These are phyloP conservation scores for Cytospora piceicola DNA, from an alignment of 2,329 filamentous ascomycete species.

Conservation along the genomic window DNA sequence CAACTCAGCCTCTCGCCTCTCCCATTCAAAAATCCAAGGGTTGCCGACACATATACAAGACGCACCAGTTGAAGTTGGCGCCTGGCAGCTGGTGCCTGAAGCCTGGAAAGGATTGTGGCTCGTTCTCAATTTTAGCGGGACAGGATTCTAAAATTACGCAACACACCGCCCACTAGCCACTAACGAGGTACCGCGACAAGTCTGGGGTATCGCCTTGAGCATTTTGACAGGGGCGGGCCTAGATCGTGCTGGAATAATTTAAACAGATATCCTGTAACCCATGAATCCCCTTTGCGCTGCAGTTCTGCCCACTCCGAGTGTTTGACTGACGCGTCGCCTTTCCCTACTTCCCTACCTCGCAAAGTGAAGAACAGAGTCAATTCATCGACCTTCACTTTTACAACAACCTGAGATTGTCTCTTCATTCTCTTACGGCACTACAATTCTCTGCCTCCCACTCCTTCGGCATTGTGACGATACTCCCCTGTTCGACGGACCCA, in stretches of 20 bases:
- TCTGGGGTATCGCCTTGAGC: not conserved
- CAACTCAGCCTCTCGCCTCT: not conserved
- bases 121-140: slow-evolving; percentile 8
- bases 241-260: slow-evolving; percentile 19
- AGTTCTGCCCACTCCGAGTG: not conserved
- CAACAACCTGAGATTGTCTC: slow-evolving; percentile 3
- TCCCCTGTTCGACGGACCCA: slow-evolving; percentile 10
- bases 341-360: not conserved
- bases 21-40: not conserved
- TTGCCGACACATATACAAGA: not conserved
- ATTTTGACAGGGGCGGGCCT: slow-evolving; percentile 1
- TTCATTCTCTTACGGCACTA: not conserved
- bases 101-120: not conserved
- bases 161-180: slow-evolving; percentile 16
- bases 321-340: slow-evolving; percentile 22
- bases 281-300: slow-evolving; percentile 20
- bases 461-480: not conserved
- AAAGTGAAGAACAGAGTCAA: slow-evolving; percentile 17
- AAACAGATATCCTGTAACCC: slow-evolving; percentile 23
- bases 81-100: not conserved
- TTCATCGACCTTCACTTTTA: not conserved
- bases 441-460: not conserved
- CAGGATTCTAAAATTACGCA: slow-evolving; percentile 21
- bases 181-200: not conserved
- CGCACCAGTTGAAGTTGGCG: not conserved